phyloP scores from a whole-genome alignment of 2,329 filamentous ascomycete genomes.

The Cercospora sojina region DNA sequence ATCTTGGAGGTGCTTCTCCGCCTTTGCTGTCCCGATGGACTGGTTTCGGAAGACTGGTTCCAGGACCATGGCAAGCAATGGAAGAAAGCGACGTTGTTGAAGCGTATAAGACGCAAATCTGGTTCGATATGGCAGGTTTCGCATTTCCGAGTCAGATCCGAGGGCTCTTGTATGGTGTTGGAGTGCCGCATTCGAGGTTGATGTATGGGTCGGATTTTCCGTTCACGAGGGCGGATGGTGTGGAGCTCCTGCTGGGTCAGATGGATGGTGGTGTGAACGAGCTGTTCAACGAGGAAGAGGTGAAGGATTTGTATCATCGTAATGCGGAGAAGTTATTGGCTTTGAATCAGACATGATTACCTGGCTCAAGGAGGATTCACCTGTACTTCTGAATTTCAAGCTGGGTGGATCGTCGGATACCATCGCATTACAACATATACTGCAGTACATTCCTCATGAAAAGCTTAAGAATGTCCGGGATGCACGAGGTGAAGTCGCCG shows the following conservation, averaged over 20 bases:
- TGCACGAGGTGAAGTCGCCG: neutral
- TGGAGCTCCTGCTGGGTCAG: slow-evolving; percentile 40
- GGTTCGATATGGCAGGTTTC: slow-evolving; percentile 56
- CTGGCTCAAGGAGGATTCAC: neutral
- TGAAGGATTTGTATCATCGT: slow-evolving; percentile 40
- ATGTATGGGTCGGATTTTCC: slow-evolving; percentile 56
- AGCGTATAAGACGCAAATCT: slow-evolving; percentile 46
- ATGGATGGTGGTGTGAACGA: slow-evolving; percentile 46
- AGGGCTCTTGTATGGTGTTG: slow-evolving; percentile 45
- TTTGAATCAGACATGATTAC: neutral
- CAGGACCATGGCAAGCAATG: slow-evolving; percentile 35
- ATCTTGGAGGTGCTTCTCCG: slow-evolving; percentile 49
- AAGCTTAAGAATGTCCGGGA: too few relatives aligned
- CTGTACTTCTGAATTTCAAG: neutral
- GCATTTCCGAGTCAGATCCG: slow-evolving; percentile 51
- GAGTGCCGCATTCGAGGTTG: slow-evolving; percentile 45
- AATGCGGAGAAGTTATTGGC: slow-evolving; percentile 39
- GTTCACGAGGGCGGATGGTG: slow-evolving; percentile 46
- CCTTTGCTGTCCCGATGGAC: slow-evolving; percentile 48
- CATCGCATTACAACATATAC: too few relatives aligned
- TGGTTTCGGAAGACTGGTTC: slow-evolving; percentile 42
- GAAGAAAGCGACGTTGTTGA: slow-evolving; percentile 34
- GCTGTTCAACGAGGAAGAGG: slow-evolving; percentile 40
- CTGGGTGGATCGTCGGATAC: too few relatives aligned
- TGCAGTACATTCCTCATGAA: too few relatives aligned